Conservation (phyloP, 2,329 filamentous ascomycete species). For the Fonsecaea pedrosoi region DNA sequence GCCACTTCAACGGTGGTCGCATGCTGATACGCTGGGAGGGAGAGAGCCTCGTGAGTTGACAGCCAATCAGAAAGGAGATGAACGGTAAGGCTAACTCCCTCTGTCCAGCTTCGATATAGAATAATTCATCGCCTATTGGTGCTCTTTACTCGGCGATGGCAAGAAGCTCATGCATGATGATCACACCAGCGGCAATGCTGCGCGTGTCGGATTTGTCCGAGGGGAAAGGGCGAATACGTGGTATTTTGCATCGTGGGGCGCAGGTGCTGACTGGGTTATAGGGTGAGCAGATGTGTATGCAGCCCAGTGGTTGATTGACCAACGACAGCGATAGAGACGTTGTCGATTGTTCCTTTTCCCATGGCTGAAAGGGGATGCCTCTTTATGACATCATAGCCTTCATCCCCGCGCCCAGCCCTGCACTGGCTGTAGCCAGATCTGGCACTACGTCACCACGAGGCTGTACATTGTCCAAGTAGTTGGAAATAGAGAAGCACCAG, state of each 20-base stretch:
- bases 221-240: neutral
- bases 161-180: slow-evolving; percentile 12
- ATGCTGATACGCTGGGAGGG: neutral
- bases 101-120: neutral
- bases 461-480: neutral
- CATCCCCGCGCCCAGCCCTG: neutral
- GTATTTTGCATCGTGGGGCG: neutral
- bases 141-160: slow-evolving; percentile 7
- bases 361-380: neutral
- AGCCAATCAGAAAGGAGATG: neutral
- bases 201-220: neutral
- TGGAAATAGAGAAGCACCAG: neutral
- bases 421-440: neutral
- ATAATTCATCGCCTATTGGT: neutral
- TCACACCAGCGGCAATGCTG: slow-evolving; percentile 4
- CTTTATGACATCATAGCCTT: neutral
- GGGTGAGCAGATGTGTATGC: neutral
- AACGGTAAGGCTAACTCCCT: neutral
- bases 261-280: neutral
- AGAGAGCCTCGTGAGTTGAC: neutral
- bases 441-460: neutral
- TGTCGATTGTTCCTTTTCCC: neutral
- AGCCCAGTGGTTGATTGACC: neutral
- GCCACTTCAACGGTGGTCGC: neutral
- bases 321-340: neutral